Base-by-base conservation (phyloP, 257 asterid species). In the Handroanthus guayacan region DNA sequence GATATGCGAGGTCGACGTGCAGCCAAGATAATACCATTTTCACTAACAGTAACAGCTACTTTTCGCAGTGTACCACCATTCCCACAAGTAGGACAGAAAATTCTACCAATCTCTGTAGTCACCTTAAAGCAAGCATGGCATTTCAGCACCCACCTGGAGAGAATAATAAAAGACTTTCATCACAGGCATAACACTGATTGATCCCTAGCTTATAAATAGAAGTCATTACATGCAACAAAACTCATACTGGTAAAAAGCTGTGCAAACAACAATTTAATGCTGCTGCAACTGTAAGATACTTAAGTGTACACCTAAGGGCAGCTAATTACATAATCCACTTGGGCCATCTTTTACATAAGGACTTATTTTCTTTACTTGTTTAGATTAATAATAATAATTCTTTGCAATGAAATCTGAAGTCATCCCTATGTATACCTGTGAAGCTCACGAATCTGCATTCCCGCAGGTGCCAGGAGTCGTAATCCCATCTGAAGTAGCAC, bases 81-180 rank as follows among this genome's bases (percentile, higher is more conserved):
- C 48, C 99, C 99, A 89, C 98, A 93, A 5, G 84, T 82, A 51
- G 99, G 99, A 60, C 99, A 93, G 90, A 95, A 95, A 67, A 95
- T 86, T 82, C 87, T 86, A 55, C 91, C 92, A 71, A 83, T 87
- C 74, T 91, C 99, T n/a, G 97, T 93, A 41, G 99, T 93, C 77
- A 95, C 97, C 87, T 93, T 95, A 83, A 68, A 84, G 86, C 99
- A 95, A 74, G 99, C 99, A 79, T 95, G 99, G 86, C 99, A 95
- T 78, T 88, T 92, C 77, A 93, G 91, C 77, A 95, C 97, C 99
- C 98, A 95, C 89, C 98, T 95, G 62, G 25, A 41, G 8, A 47
- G 69, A 57, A 17, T 58, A 65, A 25, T 0, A 25, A 25, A 25
- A 25, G 31, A 25, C 31, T 25, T 25, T 25, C 31, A 25, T 25